Percentiles rank a stretch among this genome's conserved stretches.
Conservation (phyloP, 1,284 basidiomycete species). For the Golubevia sp. region DNA sequence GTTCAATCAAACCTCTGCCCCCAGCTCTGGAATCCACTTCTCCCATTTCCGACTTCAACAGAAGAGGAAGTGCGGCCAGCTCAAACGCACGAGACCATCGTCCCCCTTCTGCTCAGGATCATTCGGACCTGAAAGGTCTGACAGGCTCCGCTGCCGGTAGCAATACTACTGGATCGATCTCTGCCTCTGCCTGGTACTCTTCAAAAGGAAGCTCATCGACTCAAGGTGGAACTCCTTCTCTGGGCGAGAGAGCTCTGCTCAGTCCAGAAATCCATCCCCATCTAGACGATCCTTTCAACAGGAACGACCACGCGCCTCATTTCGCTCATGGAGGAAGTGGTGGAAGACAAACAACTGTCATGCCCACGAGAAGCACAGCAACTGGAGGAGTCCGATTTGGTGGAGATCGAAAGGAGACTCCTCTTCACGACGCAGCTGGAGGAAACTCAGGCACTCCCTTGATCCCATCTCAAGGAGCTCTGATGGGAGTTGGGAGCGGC, state of each 20-base stretch:
- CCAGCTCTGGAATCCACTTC: too few species aligned
- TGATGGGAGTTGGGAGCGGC: slow-evolving; percentile 15
- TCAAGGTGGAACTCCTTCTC: slow-evolving; percentile 29
- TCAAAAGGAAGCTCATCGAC: slow-evolving; percentile 26
- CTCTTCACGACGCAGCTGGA: neutral
- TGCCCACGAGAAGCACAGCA: too few species aligned
- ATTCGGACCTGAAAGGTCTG: too few species aligned
- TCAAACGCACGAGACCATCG: too few species aligned
- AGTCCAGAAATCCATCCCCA: slow-evolving; percentile 24
- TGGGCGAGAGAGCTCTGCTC: slow-evolving; percentile 30
- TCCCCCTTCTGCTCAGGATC: too few species aligned
- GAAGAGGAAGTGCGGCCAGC: too few species aligned
- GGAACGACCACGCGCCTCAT: neutral
- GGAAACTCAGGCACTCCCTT: neutral
- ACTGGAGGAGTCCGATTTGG: too few species aligned
- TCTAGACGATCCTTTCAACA: neutral
- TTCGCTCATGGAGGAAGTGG: neutral
- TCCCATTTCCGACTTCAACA: too few species aligned
- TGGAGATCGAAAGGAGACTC: too few species aligned
- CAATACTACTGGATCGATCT: slow-evolving; percentile 13
- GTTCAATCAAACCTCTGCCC: too few species aligned
- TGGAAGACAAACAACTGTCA: neutral
- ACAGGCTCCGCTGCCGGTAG: neutral
- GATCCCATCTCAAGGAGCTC: slow-evolving; percentile 6
- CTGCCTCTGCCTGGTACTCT: slow-evolving; percentile 18